Base-by-base conservation (phyloP, 2,329 filamentous ascomycete species). In the Acarospora socialis region DNA sequence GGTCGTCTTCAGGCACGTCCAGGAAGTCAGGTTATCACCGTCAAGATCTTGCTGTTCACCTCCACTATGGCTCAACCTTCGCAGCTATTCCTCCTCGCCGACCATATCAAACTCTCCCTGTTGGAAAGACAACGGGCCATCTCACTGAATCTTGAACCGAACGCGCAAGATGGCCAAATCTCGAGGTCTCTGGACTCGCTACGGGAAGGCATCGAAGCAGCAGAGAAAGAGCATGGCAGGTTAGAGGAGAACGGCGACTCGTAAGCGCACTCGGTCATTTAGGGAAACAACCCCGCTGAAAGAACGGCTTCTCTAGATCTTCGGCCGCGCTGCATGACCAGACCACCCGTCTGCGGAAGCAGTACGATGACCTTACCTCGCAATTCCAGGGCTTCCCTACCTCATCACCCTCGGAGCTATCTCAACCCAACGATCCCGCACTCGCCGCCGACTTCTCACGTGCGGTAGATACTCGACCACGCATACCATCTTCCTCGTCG, bases 51-150 rank as follows among this genome's bases (percentile, higher is more conserved):
- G 8, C 12, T 19, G 13, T 21, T 13, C 26, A 47, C 51, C 33
- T 54, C 54, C 46, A 52, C 48, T 17, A 65, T 63, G 59, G 52
- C 63, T 37, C 71, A 66, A 44, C 64, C 71, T 30, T 66, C 68
- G 9, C 86, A 94, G 56, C 77, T 95, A 44, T 83, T 86, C 54
- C 77, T 95, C 33, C 73, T 95, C 36, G 83, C 86, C 49, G 90
- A 98, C 60, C 87, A 95, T 58, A 81, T 95, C 66, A 94, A 95
- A 60, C 73, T 95, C 39, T 93, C 86, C 9, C 69, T 98, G 10
- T 74, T 95, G 16, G 90, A 95, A 62, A 76, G 87, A 36, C 78
- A 92, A 59, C 77, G 87, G 36, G 83, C 86, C 29, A 73, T 82
- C 47, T 80, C 75, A 9, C 68, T 93, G 26, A 76, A 83, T 44